Conservation (phyloP, 306 rosid genomes). For the apple (Malus domestica) region DNA sequence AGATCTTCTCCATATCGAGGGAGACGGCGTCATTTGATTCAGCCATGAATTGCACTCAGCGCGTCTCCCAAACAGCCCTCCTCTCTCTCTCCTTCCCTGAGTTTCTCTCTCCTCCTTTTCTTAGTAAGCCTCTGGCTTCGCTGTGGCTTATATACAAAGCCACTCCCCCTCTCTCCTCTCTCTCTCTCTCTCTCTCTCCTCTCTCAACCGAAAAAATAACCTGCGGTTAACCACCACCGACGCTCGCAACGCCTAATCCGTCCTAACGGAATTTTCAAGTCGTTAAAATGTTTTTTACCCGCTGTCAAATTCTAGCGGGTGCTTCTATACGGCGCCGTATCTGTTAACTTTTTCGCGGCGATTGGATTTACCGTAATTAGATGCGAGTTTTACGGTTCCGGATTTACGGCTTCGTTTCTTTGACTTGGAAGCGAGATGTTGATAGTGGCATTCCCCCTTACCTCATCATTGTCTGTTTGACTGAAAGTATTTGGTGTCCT, state of each 20-base stretch:
- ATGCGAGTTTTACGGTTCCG: conserved; percentile 16
- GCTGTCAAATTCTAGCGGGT: conserved; percentile 5
- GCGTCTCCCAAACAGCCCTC: conserved; percentile 32
- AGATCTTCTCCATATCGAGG: conserved; percentile 77
- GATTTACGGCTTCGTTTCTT: background rate
- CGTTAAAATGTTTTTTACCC: conserved; percentile 1
- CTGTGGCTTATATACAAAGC: conserved; percentile 66
- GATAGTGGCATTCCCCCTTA: conserved; percentile 5
- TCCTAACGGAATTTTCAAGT: conserved; percentile 19
- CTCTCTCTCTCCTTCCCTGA: conserved; percentile 11
- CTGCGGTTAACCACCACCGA: conserved; percentile 61
- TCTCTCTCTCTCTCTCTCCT: conserved; percentile 9
- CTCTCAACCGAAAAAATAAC: conserved; percentile 16
- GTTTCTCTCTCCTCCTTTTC: conserved; percentile 11
- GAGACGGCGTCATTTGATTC: conserved; percentile 66
- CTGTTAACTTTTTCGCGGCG: background rate
- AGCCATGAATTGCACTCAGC: conserved; percentile 55
- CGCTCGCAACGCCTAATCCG: conserved; percentile 21
- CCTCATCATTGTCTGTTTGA: conserved; percentile 36
- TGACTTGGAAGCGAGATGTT: background rate
- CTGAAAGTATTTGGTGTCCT: conserved; percentile 25
- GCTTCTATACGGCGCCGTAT: conserved; percentile 10
- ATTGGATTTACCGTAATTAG: background rate
- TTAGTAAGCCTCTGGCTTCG: conserved; percentile 23
- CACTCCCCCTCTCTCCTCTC: conserved; percentile 20